Evolutionary conservation across 1,139 yeast species (phyloP), one percentile per base, ranked within the genome.

Genomic region (Pichia terricola): DNA sequence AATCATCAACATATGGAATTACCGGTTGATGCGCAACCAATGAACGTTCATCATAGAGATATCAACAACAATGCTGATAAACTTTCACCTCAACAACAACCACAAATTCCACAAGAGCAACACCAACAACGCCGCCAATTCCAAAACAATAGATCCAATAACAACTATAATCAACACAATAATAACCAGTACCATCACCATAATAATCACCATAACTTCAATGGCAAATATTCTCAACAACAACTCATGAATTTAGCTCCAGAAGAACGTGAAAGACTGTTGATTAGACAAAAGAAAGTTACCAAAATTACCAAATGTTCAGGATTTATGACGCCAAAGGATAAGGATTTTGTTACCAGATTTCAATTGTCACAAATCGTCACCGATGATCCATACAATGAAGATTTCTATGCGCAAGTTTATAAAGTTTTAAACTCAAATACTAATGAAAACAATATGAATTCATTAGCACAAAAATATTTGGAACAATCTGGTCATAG

Each of bases 271-370:
- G 69, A 74, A 50, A 65, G 79, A 53, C 69, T 81, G 49, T 73
- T 81, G 43, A 72, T 69, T 45, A 82, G 94, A 68, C 88, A 83
- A 53, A 83, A 81, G 48, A 85, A 86, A 62, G 89, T 83, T 37
- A 78, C 82, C 34, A 76, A 84, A 53, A 85, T 87, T 54, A 74
- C 85, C 64, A 81, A 78, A 58, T 85, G 82, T 66, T 84, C 94
- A 28, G 96, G 96, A 49, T 78, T 91, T 52, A 91, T 91, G 98
- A 86, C 89, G 54, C 95, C 95, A 49, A 85, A 89, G 68, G 98
- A 91, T 63, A 89, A 89, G 67, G 96, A 89, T 65, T 88, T 87
- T 59, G 91, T 91, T 43, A 86, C 96, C 41, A 76, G 96, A 61
- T 83, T 89, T 60, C 98, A 94, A 65, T 73, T 91, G 52, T 88